These are phyloP conservation scores for Salvia sclarea DNA, from an alignment of 305 asterid species.

Conservation along the genomic window DNA sequence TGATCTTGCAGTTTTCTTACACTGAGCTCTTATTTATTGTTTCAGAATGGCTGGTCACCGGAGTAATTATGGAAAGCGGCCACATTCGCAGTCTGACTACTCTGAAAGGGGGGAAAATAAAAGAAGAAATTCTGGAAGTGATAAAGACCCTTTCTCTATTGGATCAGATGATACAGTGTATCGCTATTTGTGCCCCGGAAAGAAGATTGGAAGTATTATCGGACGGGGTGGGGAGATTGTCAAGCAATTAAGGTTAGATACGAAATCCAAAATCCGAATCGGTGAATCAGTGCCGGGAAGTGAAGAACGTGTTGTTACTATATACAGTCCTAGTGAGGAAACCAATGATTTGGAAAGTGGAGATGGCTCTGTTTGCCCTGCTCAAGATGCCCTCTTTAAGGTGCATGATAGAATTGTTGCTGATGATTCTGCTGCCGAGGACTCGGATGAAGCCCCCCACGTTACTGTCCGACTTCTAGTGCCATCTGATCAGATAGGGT, in stretches of 20 bases:
- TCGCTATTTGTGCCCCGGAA: slow-evolving; percentile 81
- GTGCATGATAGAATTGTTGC: slow-evolving; percentile 79
- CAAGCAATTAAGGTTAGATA: slow-evolving; percentile 85
- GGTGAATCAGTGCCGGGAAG: slow-evolving; percentile 85
- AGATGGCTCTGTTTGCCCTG: slow-evolving; percentile 67
- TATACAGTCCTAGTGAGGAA: slow-evolving; percentile 76
- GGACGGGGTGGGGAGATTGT: slow-evolving; percentile 97
- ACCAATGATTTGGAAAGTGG: slow-evolving; percentile 68
- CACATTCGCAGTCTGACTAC: slow-evolving; percentile 71
- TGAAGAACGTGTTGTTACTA: slow-evolving; percentile 83
- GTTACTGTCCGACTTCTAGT: slow-evolving; percentile 75
- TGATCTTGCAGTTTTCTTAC: neutral
- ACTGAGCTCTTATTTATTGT: neutral
- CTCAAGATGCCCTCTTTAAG: slow-evolving; percentile 88
- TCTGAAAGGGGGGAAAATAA: slow-evolving; percentile 64
- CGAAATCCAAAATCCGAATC: slow-evolving; percentile 86
- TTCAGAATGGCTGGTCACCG: slow-evolving; percentile 82
- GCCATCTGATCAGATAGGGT: slow-evolving; percentile 94
- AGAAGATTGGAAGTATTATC: slow-evolving; percentile 87
- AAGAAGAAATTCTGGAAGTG: slow-evolving; percentile 71
- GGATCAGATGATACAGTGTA: slow-evolving; percentile 79
- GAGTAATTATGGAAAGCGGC: slow-evolving; percentile 72
- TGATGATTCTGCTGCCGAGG: slow-evolving; percentile 60
- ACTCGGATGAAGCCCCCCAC: slow-evolving; percentile 57
- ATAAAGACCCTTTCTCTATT: slow-evolving; percentile 61